Evolutionary conservation across 139 green algal genomes (phyloP), one percentile per base, ranked within the genome.

Genomic region (Coelastrella sp.): DNA sequence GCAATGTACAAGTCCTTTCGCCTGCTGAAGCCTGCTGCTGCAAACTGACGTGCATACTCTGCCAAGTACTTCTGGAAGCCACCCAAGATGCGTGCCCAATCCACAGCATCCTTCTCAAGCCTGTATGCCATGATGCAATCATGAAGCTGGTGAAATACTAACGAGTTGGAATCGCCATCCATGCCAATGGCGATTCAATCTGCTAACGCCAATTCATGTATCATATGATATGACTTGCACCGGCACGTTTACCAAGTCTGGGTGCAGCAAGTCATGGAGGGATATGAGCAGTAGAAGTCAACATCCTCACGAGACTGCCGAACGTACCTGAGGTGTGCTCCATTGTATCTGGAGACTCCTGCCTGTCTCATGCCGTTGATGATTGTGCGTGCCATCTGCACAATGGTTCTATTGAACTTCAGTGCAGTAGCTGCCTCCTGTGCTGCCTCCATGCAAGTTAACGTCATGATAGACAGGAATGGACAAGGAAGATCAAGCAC

Each of bases 401-500:
- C 27, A 7, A 95, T 43, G 30, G 76, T 81, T 0, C 86, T 75
- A n/a, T 90, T 85, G 63, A 95, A 95, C 43, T 84, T 64, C 40
- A 95, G 87, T 37, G 84, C 91, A n/a, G 73, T 72, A 3, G 92
- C 92, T 59, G 94, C 92, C 79, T 92, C 89, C 32, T 86, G 90
- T 13, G 92, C 92, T 32, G 90, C 80, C 35, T 89, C 87, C 83
- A 93, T 85, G 51, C 72, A 87, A 5, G 79, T 84, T 2, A 86
- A 43, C 7, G 86, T 89, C 86, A 90, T 90, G 63, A 95, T 80
- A 63, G 85, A 85, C 60, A 95, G 90, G 88, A 95, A 95, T 53
- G 91, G 91, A 82, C 91, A 95, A 17, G 92, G 92, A 86, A 95
- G 67, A 88, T 95, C 91, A 34, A 95, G 81, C 11, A 93, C 88